These are phyloP conservation scores for Arxiozyma heterogenica DNA, from an alignment of 1,139 yeast genomes.

Conservation along the genomic window DNA sequence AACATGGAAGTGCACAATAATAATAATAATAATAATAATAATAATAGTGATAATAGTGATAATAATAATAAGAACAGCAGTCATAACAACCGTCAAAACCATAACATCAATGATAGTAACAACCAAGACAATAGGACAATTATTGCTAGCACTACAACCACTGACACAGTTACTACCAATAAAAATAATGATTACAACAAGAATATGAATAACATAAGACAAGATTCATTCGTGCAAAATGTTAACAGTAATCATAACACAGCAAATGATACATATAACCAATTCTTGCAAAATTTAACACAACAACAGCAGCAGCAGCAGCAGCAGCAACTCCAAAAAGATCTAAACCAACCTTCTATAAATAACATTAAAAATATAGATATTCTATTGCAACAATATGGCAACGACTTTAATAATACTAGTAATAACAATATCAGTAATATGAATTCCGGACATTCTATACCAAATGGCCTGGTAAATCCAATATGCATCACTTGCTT, in stretches of 20 bases:
- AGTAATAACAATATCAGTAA: conserved; percentile 10
- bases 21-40: not conserved
- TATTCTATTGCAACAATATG: conserved; percentile 22
- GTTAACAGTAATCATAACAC: not conserved
- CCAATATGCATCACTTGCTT: conserved; percentile 64
- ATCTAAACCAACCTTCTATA: not conserved
- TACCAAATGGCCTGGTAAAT: not conserved
- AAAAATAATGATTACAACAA: not conserved
- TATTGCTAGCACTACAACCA: not conserved
- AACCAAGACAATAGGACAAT: not conserved
- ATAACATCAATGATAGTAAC: not conserved
- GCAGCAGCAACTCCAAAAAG: not conserved
- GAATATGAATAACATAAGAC: no score
- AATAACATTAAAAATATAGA: conserved; percentile 17
- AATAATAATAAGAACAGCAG: not conserved
- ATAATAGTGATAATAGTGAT: not conserved
- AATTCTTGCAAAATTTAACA: conserved; percentile 6
- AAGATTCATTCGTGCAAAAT: not conserved
- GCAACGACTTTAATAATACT: conserved; percentile 8
- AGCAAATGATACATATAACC: conserved; percentile 19
- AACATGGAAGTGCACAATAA: not conserved
- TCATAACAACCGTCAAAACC: no score
- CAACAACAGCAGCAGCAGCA: conserved; percentile 4
- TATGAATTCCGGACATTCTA: no score
- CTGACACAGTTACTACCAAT: not conserved